Evolutionary conservation across 2,329 filamentous ascomycete species (phyloP).

Genomic region (Hirsutella thompsonii): DNA sequence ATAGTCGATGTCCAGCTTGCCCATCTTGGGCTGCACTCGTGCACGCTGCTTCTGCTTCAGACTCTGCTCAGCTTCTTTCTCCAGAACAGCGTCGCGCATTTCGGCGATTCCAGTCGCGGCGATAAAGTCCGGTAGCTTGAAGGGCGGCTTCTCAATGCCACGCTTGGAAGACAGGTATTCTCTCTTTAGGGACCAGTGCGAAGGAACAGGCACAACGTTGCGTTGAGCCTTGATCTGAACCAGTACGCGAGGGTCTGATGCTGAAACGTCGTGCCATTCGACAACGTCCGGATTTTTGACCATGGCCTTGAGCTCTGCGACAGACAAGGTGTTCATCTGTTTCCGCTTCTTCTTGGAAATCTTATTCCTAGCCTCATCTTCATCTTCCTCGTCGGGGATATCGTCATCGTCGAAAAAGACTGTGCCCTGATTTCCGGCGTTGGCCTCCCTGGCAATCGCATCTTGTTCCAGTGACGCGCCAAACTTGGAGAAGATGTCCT

Average conservation of each 20-base stretch:
- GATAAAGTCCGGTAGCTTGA: constrained; percentile 89
- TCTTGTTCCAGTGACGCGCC: constrained; percentile 51
- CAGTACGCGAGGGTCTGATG: constrained; percentile 74
- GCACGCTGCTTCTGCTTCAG: constrained; percentile 94
- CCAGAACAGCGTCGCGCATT: constrained; percentile 92
- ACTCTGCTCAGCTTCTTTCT: constrained; percentile 86
- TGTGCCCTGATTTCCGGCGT: constrained; percentile 66
- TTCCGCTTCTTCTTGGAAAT: constrained; percentile 94
- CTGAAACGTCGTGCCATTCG: constrained; percentile 93
- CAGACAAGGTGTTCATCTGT: constrained; percentile 78
- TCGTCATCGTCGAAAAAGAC: constrained; percentile 75
- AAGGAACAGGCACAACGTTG: constrained; percentile 89
- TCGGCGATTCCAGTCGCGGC: constrained; percentile 94
- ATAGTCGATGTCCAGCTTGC: constrained; percentile 95
- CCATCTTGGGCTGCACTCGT: constrained; percentile 89
- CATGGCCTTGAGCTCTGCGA: constrained; percentile 88
- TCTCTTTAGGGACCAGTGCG: constrained; percentile 90
- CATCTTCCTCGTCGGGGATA: constrained; percentile 74
- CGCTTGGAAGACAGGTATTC: constrained; percentile 96
- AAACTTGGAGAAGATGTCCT: constrained; percentile 71
- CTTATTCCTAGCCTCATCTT: constrained; percentile 49
- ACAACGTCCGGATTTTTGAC: constrained; percentile 88
- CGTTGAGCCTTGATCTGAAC: constrained; percentile 91
- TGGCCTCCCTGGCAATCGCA: constrained; percentile 49
- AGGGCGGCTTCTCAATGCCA: constrained; percentile 90